A percentile compares a stretch with the other conserved stretches of the same genome.
These are phyloP conservation scores for Diospyros kaki DNA, from an alignment of 148 eudicot species.

Conservation along the genomic window DNA sequence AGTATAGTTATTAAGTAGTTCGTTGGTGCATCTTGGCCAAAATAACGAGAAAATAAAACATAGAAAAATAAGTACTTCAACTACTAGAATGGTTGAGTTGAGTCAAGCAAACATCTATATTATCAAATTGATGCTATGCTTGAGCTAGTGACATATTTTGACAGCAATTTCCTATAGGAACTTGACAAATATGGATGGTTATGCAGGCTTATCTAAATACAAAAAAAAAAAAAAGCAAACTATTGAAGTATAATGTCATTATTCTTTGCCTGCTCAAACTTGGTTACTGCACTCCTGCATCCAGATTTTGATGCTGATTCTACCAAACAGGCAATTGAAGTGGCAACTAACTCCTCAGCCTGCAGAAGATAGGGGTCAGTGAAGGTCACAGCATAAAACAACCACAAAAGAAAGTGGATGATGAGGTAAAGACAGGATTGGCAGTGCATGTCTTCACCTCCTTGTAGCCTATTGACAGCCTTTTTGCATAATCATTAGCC, in stretches of 20 bases:
- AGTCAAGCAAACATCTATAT: neutral
- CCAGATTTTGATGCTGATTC: slow-evolving; percentile 45
- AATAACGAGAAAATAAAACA: neutral
- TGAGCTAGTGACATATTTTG: neutral
- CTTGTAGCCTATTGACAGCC: slow-evolving; percentile 79
- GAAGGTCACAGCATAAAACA: slow-evolving; percentile 2
- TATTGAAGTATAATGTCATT: slow-evolving; percentile 3
- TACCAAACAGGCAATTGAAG: slow-evolving; percentile 68
- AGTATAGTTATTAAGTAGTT: neutral
- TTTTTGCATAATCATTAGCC: slow-evolving; percentile 91
- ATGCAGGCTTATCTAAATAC: slow-evolving; percentile 8
- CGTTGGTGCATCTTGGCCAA: neutral
- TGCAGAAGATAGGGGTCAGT: slow-evolving; percentile 25
- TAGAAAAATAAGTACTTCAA: neutral
- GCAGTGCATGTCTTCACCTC: slow-evolving; percentile 39
- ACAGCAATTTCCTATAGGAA: neutral
- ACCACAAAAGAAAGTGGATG: neutral
- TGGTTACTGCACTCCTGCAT: slow-evolving; percentile 46
- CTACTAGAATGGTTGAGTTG: neutral
- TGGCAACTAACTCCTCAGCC: slow-evolving; percentile 81
- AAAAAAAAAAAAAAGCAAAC: neutral
- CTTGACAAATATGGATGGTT: neutral
- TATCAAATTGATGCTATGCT: neutral
- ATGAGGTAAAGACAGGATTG: neutral
- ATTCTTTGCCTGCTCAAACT: slow-evolving; percentile 70